A percentile compares a stretch with the other conserved stretches of the same genome.
Conservation (phyloP, 495 filamentous ascomycete genomes). For the Penicilliopsis zonata region DNA sequence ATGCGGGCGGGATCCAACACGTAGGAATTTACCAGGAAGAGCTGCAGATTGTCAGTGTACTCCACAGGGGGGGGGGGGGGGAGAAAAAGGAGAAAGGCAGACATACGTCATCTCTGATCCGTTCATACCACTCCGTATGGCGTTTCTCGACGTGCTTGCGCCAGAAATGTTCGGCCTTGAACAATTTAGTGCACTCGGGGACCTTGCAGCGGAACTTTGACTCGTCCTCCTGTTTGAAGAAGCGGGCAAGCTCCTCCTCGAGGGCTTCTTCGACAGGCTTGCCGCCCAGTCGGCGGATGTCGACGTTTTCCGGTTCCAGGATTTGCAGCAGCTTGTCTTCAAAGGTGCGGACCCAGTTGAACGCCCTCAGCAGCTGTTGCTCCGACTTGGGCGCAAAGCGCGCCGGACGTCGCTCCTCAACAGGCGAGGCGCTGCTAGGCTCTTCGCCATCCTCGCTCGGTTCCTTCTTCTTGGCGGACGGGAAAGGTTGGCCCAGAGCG, state of each 20-base stretch:
- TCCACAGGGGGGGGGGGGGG: no score
- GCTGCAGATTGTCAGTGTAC: slow-evolving; percentile 35
- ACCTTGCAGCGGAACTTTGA: slow-evolving; percentile 94
- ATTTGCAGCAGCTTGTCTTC: slow-evolving; percentile 93
- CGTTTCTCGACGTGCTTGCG: slow-evolving; percentile 96
- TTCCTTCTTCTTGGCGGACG: slow-evolving; percentile 63
- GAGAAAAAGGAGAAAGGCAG: no score
- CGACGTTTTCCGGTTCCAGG: slow-evolving; percentile 77
- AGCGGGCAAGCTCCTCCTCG: slow-evolving; percentile 74
- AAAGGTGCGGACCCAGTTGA: slow-evolving; percentile 99
- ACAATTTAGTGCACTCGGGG: slow-evolving; percentile 88
- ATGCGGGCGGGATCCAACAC: slow-evolving; percentile 89
- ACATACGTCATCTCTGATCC: slow-evolving; percentile 71
- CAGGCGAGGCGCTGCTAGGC: slow-evolving; percentile 43
- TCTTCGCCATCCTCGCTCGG: slow-evolving; percentile 52
- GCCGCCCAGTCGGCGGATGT: slow-evolving; percentile 79
- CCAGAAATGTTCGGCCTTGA: slow-evolving; percentile 96
- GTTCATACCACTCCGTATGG: slow-evolving; percentile 77
- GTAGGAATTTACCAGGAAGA: slow-evolving; percentile 82
- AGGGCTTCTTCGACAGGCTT: slow-evolving; percentile 75
- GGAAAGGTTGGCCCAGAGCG: slow-evolving; percentile 67
- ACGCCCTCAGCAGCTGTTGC: slow-evolving; percentile 83
- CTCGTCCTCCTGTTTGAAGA: slow-evolving; percentile 93
- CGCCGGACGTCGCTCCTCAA: slow-evolving; percentile 53
- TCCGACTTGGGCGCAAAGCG: slow-evolving; percentile 63